These are phyloP conservation scores for Cladorrhinum sp. DNA, from an alignment of 2,329 filamentous ascomycete species.

Conservation along the genomic window DNA sequence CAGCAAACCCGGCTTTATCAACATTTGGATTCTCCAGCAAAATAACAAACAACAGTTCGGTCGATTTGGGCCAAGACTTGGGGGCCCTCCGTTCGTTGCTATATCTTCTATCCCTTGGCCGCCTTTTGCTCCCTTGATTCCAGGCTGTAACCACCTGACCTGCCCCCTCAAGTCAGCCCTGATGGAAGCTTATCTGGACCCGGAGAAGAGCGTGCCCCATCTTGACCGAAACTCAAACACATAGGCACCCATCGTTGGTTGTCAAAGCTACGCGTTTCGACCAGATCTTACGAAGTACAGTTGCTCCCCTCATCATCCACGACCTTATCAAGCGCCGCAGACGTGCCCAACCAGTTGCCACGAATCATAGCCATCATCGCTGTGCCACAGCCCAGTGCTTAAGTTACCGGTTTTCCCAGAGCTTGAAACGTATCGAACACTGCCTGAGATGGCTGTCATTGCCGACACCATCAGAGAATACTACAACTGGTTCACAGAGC, in stretches of 20 bases:
- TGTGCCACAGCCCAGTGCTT: too few relatives aligned
- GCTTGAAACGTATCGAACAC: neutral
- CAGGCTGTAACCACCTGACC: neutral
- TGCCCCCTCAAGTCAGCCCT: constrained; percentile 13
- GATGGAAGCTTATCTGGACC: constrained; percentile 21
- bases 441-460: constrained; percentile 12
- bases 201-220: constrained; percentile 13
- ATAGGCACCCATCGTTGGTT: constrained; percentile 10
- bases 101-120: neutral
- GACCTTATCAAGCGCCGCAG: neutral
- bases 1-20: neutral
- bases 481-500: constrained; percentile 23
- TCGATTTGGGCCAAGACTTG: neutral
- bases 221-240: constrained; percentile 17
- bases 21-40: neutral
- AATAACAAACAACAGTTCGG: neutral
- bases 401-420: neutral
- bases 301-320: neutral
- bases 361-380: neutral
- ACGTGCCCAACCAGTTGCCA: neutral
- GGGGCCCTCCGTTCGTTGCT: neutral
- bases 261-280: neutral
- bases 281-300: neutral
- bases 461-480: constrained; percentile 14
- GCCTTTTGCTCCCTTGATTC: neutral